Evolutionary conservation across 2,329 filamentous ascomycete species (phyloP), one percentile per base, ranked within the genome.

Genomic region (Diaporthe citriasiana): DNA sequence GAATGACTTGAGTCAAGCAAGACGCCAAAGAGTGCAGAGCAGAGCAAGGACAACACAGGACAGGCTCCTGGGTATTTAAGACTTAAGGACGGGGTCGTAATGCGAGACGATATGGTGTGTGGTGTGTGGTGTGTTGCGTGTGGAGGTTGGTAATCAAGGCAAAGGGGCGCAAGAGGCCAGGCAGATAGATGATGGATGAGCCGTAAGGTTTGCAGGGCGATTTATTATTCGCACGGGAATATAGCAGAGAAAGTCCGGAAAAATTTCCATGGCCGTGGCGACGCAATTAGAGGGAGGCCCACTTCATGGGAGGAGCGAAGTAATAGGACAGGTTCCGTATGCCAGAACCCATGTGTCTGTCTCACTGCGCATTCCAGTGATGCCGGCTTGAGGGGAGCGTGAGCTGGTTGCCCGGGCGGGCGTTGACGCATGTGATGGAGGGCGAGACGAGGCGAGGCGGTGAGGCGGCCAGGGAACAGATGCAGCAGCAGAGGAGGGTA

Each of bases 371-470:
- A 75, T 75, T 75, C 74, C 74, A 68, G 53, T 59, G 50, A 59
- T 71, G 72, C 57, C 57, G 66, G 63, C 66, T 59, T 65, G 66
- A 47, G 47, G 47, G 72, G 22, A 8, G 45, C 1, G 63, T 60
- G 56, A 60, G 53, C 42, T 73, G 40, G 65, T 38, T 51, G 51
- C 42, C 50, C 70, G 55, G 53, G 63, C 70, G 47, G 53, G 40
- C 30, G 27, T 73, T 59, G 71, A 59, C 71, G 68, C 56, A 71
- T 71, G 70, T 71, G 74, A 70, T 70, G 74, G 71, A 75, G 55
- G 70, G 55, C 60, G 59, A 60, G 71, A 69, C 51, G 70, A 76
- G 74, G 75, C 53, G 72, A 77, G 74, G 73, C 76, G 74, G 69
- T 71, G 74, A 76, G 72, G 70, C 65, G 72, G 73, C 72, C 72